Conservation (phyloP, 192 early-diverging fungal species). For the Backusella liffmaniae region DNA sequence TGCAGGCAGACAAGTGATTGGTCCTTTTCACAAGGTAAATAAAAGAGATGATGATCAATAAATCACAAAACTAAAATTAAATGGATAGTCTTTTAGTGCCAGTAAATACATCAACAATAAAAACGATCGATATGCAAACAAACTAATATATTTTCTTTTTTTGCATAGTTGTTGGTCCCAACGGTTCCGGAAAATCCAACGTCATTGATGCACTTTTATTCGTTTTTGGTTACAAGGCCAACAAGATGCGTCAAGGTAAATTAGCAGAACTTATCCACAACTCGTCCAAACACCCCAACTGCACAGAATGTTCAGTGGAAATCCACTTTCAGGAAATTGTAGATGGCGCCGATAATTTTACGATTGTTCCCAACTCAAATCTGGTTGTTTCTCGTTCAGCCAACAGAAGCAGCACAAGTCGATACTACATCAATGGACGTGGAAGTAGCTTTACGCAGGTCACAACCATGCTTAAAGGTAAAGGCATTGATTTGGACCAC, state of each 20-base stretch:
- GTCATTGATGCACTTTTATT: constrained; percentile 97
- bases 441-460: constrained; percentile 80
- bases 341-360: constrained; percentile 67
- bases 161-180: constrained; percentile 85
- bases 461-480: constrained; percentile 72
- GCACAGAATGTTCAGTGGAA: constrained; percentile 82
- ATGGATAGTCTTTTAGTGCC: constrained; percentile 66
- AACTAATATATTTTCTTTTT: constrained; percentile 27
- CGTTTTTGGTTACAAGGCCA: constrained; percentile 97
- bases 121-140: not conserved
- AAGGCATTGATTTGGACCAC: constrained; percentile 96
- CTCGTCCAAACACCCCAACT: constrained; percentile 71
- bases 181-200: constrained; percentile 98
- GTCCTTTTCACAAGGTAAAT: constrained; percentile 93
- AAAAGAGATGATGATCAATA: not conserved
- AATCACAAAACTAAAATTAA: not conserved
- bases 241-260: constrained; percentile 96
- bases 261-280: constrained; percentile 94
- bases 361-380: constrained; percentile 62
- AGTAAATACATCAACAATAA: constrained; percentile 10
- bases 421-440: constrained; percentile 71
- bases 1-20: constrained; percentile 85
- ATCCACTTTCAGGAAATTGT: constrained; percentile 92
- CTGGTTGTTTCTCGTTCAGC: constrained; percentile 81
- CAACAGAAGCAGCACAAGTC: constrained; percentile 63